Evolutionary conservation across 164 flowering plant genomes (phyloP).

Genomic region (grape (Vitis vinifera)): DNA sequence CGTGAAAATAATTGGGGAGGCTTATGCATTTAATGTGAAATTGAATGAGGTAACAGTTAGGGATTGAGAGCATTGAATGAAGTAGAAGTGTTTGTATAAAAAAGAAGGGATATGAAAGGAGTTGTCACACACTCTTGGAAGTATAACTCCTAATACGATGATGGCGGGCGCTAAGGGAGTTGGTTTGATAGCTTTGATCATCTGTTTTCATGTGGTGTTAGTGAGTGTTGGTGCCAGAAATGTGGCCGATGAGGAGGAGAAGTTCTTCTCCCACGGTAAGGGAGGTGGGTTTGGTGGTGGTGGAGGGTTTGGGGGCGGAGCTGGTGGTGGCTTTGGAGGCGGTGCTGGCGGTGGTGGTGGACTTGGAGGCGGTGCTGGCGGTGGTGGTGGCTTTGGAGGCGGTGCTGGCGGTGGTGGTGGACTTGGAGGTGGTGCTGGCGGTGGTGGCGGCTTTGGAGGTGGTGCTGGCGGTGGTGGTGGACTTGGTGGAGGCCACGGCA

Average conservation of each 20-base stretch:
- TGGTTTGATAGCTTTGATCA: constrained; percentile 22
- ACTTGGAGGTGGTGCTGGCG: constrained; percentile 4
- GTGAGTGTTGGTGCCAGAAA: constrained; percentile 27
- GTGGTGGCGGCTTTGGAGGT: constrained; percentile 21
- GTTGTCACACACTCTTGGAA: too few relatives aligned
- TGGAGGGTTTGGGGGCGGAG: neutral
- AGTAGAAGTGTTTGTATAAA: too few relatives aligned
- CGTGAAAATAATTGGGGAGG: too few relatives aligned
- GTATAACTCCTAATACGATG: constrained; percentile 6
- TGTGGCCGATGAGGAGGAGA: constrained; percentile 28
- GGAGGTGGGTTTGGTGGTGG: constrained; percentile 11
- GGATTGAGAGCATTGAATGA: too few relatives aligned
- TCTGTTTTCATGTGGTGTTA: constrained; percentile 31
- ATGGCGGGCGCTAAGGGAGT: constrained; percentile 4
- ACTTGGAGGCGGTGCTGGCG: neutral
- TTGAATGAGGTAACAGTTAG: too few relatives aligned
- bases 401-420: constrained; percentile 6
- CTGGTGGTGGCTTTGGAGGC: neutral
- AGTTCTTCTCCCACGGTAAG: constrained; percentile 15
- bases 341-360: constrained; percentile 6
- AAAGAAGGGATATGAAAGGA: too few relatives aligned
- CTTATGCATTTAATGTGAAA: too few relatives aligned
- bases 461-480: constrained; percentile 24
- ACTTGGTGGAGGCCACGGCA: constrained; percentile 8
- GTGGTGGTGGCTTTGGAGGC: constrained; percentile 4